Conservation (phyloP, 345 rosid species). For the Dipteronia dyeriana region DNA sequence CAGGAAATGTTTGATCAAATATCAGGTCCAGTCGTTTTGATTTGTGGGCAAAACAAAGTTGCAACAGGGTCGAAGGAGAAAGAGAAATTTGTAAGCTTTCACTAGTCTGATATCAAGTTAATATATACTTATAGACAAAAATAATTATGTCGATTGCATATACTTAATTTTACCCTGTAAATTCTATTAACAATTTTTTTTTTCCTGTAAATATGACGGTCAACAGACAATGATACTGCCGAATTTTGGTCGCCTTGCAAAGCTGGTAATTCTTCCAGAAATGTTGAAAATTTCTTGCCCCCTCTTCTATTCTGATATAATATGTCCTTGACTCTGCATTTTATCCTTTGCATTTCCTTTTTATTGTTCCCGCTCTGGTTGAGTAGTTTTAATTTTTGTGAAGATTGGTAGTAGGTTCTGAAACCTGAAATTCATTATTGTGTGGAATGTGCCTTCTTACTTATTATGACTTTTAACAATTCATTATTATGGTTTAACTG, state of each 20-base stretch:
- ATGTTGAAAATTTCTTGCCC: slow-evolving; percentile 1
- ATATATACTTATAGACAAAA: background rate
- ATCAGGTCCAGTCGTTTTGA: slow-evolving; percentile 82
- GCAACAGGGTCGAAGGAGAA: slow-evolving; percentile 81
- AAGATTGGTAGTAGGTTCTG: background rate
- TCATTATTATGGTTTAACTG: background rate
- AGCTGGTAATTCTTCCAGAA: slow-evolving; percentile 62
- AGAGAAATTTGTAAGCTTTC: slow-evolving; percentile 76
- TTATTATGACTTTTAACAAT: background rate
- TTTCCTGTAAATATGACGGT: slow-evolving; percentile 22
- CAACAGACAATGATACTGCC: slow-evolving; percentile 95
- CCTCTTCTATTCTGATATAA: background rate
- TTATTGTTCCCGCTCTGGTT: background rate
- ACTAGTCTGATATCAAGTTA: slow-evolving; percentile 15
- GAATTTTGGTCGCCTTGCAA: slow-evolving; percentile 76
- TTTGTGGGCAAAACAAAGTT: slow-evolving; percentile 85
- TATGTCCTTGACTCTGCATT: slow-evolving; percentile 8
- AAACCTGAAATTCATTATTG: slow-evolving; percentile 1
- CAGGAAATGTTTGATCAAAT: slow-evolving; percentile 76
- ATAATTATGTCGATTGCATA: background rate
- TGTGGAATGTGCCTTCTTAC: background rate
- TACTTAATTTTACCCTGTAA: background rate
- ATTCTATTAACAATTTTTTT: background rate
- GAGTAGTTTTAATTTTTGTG: background rate
- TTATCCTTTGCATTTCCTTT: background rate